Base-by-base conservation (phyloP, 2,329 filamentous ascomycete species). In the Penicillium polonicum region DNA sequence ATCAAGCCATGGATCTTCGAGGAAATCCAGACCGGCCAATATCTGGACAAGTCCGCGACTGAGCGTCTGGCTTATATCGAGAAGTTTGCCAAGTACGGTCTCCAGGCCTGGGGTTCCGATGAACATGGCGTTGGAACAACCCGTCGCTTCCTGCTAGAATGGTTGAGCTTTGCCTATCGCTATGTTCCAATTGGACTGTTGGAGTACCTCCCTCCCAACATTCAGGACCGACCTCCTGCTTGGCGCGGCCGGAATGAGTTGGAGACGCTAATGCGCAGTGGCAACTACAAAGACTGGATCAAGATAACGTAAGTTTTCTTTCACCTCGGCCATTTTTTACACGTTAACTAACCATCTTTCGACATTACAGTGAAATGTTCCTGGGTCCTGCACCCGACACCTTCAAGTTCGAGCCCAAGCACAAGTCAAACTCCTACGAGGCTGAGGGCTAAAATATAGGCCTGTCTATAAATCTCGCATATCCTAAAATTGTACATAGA, bases 1-100 rank as follows among this genome's bases (percentile, higher is more conserved):
- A 91, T 97, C 78, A 99, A 99, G 78, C 94, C 94, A 0, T 99
- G 94, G 94, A 82, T 99, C 61, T 99, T 97, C 71, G 94, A 99
- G 75, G 94, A 99, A 76, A 97, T 99, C 55, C 85, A 90, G 65
- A 84, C 87, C 61, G 89, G 90, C 5, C 94, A 97, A 76, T 97
- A 97, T 72, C 85, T 99, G 39, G 94, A 99, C 80, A 99, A 99
- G 76, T 91, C 90, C 3, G 89, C 93, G 2, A 83, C 87, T 5
- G 93, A 99, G 79, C 89, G 94, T 57, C 83, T 99, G 31, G 78
- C 80, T 36, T 92, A 96, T 69, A 81, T 99, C 36, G 91, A 96
- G 76, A 91, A 92, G 69, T 99, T 96, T 72, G 89, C 85, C 55
- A 88, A 89, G 58, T 96, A 94, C 71, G 94, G 94, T 9, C 83